These are phyloP conservation scores for Thraustochytrium striatum DNA, from an alignment of 352 stramenopile species.

Conservation along the genomic window DNA sequence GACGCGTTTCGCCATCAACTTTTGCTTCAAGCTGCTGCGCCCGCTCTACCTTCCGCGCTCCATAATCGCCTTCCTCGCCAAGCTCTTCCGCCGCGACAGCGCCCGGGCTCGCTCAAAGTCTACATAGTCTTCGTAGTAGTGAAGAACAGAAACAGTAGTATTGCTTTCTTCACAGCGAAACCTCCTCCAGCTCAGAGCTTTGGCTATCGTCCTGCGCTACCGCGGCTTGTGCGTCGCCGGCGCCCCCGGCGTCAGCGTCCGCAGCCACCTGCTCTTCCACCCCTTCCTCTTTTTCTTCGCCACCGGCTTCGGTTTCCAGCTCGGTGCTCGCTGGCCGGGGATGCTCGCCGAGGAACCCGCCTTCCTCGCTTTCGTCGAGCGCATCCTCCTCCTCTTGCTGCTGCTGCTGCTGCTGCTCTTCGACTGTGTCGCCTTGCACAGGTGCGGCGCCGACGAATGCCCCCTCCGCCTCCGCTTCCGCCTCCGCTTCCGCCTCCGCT, in stretches of 20 bases:
- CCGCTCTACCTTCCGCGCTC: too few species aligned
- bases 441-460: not conserved
- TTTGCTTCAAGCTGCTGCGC: constrained; percentile 19
- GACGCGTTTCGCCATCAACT: constrained; percentile 6
- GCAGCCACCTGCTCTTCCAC: not conserved
- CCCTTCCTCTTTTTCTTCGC: not conserved
- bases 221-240: not conserved
- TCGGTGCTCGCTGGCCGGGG: not conserved
- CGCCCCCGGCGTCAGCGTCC: not conserved
- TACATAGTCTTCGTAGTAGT: too few species aligned
- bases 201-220: not conserved
- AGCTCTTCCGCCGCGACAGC: too few species aligned
- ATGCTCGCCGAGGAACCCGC: too few species aligned
- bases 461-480: not conserved
- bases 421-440: not conserved
- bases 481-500: not conserved
- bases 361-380: not conserved
- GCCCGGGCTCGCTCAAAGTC: too few species aligned
- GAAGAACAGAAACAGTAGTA: not conserved
- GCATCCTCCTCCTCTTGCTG: not conserved
- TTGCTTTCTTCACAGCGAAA: not conserved
- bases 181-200: constrained; percentile 3
- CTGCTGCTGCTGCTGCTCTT: constrained; percentile 5
- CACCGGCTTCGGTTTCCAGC: not conserved
- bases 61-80: too few species aligned